Percentiles rank a stretch among this genome's conserved stretches.
These are phyloP conservation scores for Otatea glauca DNA, from an alignment of 176 grass and related monocot genomes.

Conservation along the genomic window DNA sequence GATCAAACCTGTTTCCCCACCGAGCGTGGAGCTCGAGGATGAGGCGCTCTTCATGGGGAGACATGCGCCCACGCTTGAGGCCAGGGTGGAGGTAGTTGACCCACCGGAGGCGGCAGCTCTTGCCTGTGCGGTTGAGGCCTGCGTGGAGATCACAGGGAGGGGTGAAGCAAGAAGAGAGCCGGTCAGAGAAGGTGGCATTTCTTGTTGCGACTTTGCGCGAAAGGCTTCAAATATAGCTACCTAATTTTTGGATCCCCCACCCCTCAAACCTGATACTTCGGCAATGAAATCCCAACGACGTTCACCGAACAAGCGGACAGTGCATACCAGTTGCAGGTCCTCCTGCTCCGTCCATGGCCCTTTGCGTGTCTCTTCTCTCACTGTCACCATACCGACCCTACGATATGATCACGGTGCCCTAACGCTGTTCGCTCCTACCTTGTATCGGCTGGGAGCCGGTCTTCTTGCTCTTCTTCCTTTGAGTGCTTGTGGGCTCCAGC, in stretches of 20 bases:
- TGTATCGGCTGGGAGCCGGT: conserved; percentile 51
- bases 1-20: conserved; percentile 87
- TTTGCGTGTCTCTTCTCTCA: conserved; percentile 80
- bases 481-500: conserved; percentile 56
- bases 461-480: conserved; percentile 55
- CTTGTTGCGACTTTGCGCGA: conserved; percentile 54
- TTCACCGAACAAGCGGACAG: conserved; percentile 95
- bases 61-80: conserved; percentile 88
- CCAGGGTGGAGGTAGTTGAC: conserved; percentile 95
- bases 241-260: conserved; percentile 79
- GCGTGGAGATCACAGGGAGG: conserved; percentile 25
- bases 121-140: conserved; percentile 88
- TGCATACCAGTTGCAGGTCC: conserved; percentile 99
- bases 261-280: conserved; percentile 99
- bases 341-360: conserved; percentile 92
- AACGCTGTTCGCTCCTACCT: conserved; percentile 54
- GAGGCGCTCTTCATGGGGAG: conserved; percentile 80
- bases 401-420: conserved; percentile 36
- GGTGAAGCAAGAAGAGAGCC: conserved; percentile 39
- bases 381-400: conserved; percentile 69
- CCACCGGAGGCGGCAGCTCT: conserved; percentile 88
- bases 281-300: conserved; percentile 99
- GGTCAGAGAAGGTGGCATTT: conserved; percentile 43
- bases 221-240: conserved; percentile 41
- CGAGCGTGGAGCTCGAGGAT: conserved; percentile 87